These are phyloP conservation scores for Flammula alnicola DNA, from an alignment of 1,284 basidiomycete species.

Conservation along the genomic window DNA sequence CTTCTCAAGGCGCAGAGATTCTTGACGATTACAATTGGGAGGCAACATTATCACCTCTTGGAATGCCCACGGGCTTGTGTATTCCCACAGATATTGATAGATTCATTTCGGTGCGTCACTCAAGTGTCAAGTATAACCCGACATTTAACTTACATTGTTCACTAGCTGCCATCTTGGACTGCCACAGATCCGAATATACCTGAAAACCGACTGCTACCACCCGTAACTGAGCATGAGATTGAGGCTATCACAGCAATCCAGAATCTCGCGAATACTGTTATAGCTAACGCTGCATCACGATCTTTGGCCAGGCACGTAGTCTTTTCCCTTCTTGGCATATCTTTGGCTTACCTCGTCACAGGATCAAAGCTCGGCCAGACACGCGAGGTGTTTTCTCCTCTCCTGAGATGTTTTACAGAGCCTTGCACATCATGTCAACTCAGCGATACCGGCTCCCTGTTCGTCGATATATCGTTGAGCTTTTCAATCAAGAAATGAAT, in stretches of 20 bases:
- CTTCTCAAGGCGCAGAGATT: slow-evolving; percentile 55
- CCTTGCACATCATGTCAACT: slow-evolving; percentile 83
- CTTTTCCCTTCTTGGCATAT: slow-evolving; percentile 7
- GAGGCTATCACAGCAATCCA: slow-evolving; percentile 90
- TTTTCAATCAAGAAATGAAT: slow-evolving; percentile 86
- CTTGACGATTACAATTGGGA: slow-evolving; percentile 94
- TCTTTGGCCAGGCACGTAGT: slow-evolving; percentile 74
- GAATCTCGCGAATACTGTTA: slow-evolving; percentile 94
- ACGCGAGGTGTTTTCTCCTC: slow-evolving; percentile 80
- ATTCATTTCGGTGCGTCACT: slow-evolving; percentile 77
- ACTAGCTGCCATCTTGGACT: slow-evolving; percentile 81
- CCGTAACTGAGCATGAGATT: slow-evolving; percentile 75
- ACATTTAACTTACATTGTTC: slow-evolving; percentile 5
- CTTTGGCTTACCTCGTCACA: slow-evolving; percentile 33
- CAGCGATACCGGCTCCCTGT: slow-evolving; percentile 91
- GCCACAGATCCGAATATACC: slow-evolving; percentile 48
- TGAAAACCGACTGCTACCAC: slow-evolving; percentile 61
- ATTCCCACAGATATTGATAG: slow-evolving; percentile 83
- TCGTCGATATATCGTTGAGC: slow-evolving; percentile 88
- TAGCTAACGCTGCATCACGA: slow-evolving; percentile 91
- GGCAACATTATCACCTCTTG: slow-evolving; percentile 86
- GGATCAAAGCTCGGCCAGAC: slow-evolving; percentile 82
- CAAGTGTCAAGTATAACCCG: not conserved
- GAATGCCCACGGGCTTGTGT: slow-evolving; percentile 87
- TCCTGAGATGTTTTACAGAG: slow-evolving; percentile 80